Evolutionary conservation across 768 basidiomycete species (phyloP).

Genomic region (Fibroporia radiculosa): DNA sequence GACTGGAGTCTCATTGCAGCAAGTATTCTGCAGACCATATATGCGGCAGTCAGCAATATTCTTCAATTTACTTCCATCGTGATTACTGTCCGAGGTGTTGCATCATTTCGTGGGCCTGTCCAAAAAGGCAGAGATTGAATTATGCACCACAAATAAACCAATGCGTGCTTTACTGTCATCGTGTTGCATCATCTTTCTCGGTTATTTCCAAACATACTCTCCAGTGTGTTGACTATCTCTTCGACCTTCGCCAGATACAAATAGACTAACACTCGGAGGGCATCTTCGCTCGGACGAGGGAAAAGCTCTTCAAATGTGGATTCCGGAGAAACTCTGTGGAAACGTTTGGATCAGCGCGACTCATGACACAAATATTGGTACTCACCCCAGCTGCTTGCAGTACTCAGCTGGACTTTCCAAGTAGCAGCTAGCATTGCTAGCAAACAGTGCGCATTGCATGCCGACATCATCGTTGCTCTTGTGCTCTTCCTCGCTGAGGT

Average conservation of each 20-base stretch:
- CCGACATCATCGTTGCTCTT: conserved; percentile 1
- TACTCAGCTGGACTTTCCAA: conserved; percentile 5
- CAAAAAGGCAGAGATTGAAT: too few species aligned
- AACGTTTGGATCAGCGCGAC: too few species aligned
- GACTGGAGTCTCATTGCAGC: too few species aligned
- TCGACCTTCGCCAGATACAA: not conserved
- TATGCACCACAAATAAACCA: too few species aligned
- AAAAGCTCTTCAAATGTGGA: conserved; percentile 7
- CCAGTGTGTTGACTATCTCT: not conserved
- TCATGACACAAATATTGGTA: not conserved
- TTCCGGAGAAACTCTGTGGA: not conserved
- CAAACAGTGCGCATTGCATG: conserved; percentile 7
- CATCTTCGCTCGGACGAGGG: conserved; percentile 3
- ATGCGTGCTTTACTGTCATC: too few species aligned
- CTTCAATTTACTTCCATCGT: too few species aligned
- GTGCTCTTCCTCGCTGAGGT: conserved; percentile 5
- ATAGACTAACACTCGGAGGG: not conserved
- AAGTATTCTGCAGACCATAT: too few species aligned
- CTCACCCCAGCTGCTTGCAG: conserved; percentile 7
- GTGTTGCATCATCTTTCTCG: not conserved
- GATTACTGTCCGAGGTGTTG: too few species aligned
- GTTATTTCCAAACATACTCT: not conserved
- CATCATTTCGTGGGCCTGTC: too few species aligned
- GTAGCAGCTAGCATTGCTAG: conserved; percentile 6
- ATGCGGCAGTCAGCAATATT: too few species aligned